Evolutionary conservation across 202 grass and related monocot genomes (phyloP).

Genomic region (Schoenoplectus triqueter): DNA sequence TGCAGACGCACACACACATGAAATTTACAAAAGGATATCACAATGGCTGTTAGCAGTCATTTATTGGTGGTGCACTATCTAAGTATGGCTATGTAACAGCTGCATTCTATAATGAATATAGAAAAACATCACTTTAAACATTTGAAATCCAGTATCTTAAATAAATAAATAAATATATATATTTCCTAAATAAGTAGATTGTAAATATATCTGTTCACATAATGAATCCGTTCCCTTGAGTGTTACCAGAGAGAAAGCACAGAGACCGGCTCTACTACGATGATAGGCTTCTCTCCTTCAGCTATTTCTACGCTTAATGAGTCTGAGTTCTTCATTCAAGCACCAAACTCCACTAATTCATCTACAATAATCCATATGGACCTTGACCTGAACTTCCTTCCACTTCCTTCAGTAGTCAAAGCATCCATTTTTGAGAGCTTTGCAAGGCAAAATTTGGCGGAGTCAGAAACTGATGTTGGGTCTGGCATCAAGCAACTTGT

Average conservation of each 20-base stretch:
- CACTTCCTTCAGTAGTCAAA: constrained; percentile 77
- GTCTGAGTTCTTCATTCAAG: constrained; percentile 70
- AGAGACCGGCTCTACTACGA: constrained; percentile 53
- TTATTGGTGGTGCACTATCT: neutral
- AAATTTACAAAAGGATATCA: neutral
- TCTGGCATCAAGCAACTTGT: constrained; percentile 73
- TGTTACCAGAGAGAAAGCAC: constrained; percentile 71
- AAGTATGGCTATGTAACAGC: neutral
- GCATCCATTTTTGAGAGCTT: constrained; percentile 96
- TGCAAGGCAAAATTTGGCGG: constrained; percentile 87
- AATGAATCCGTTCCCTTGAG: constrained; percentile 13
- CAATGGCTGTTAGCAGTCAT: neutral
- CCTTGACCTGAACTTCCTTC: constrained; percentile 84
- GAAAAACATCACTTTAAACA: neutral
- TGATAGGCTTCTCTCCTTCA: constrained; percentile 88
- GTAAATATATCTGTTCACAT: neutral
- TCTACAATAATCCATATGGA: constrained; percentile 82
- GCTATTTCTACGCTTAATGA: constrained; percentile 72
- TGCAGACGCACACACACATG: neutral
- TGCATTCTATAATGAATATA: neutral
- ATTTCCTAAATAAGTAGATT: neutral
- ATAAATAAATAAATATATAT: neutral
- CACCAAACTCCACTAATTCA: constrained; percentile 34
- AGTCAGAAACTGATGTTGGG: constrained; percentile 80
- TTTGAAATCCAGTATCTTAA: neutral